Evolutionary conservation across 306 rosid species (phyloP), one percentile per base, ranked within the genome.

Genomic region (Trifolium fragiferum): DNA sequence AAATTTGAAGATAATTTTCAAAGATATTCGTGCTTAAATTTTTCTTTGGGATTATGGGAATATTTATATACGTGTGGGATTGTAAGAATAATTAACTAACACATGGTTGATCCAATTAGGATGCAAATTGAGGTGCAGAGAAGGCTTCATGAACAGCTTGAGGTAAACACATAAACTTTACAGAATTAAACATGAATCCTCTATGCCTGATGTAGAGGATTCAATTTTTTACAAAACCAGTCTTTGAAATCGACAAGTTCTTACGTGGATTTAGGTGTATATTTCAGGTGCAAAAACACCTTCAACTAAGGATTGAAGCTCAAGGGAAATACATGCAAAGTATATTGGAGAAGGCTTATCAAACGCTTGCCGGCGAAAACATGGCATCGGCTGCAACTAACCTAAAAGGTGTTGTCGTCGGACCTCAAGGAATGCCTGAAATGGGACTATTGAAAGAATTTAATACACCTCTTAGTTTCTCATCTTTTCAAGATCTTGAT

Each of bases 51-150:
- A 5, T 12, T 11, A 4, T 11, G 15, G 15, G 14, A 10, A 30
- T 30, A 30, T 10, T 41, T 41, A 1, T 73, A 30, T 4, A 30
- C 6, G 83, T 69, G 85, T 82, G 79, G 38, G 66, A 84, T 84
- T 83, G 75, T 78, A 73, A 79, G 64, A 69, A 79, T 80, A 83
- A 87, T 76, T 85, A 88, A 89, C 92, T 84, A 78, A 86, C 81
- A 76, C 84, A 74, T 88, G 90, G 82, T 85, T 88, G 88, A 86
- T 91, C 87, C 74, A 23, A 87, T 84, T 73, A 94, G 97, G 97
- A 90, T 94, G 99, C 99, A 92, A 87, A 94, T 94, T 86, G 99
- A 94, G 92, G 99, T 94, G 90, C 99, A 94, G 79, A 84, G 99
- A 90, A 92, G 99, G 79, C 71, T 94, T 71, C 96, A 92, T 73